Evolutionary conservation across 441 rosid species (phyloP).

Genomic region (Capsella rubella): DNA sequence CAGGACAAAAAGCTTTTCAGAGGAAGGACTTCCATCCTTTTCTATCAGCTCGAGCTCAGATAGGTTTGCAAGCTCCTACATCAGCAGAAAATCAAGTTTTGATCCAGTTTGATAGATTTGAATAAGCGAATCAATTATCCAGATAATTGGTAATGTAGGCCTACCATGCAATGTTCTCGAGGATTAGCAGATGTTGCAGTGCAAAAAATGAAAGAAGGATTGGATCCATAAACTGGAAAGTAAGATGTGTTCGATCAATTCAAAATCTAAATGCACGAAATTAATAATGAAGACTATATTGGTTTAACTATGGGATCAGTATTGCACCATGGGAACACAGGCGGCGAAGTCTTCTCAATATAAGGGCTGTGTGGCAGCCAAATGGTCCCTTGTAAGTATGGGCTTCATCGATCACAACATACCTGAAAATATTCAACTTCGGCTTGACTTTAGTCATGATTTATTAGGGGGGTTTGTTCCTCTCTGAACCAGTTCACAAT

Average conservation of each 20-base stretch:
- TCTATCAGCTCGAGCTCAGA: constrained; percentile 77
- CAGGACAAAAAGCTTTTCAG: constrained; percentile 77
- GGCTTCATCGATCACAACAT: constrained; percentile 93
- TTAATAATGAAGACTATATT: constrained; percentile 11
- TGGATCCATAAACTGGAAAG: constrained; percentile 76
- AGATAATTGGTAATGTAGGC: constrained; percentile 38
- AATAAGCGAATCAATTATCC: constrained; percentile 13
- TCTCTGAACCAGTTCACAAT: constrained; percentile 17
- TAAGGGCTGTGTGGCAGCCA: constrained; percentile 96
- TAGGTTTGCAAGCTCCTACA: constrained; percentile 91
- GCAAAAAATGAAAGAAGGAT: constrained; percentile 86
- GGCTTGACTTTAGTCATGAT: not conserved
- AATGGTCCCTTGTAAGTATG: constrained; percentile 96
- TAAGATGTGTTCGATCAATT: constrained; percentile 30
- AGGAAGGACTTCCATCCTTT: constrained; percentile 91
- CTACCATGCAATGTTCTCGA: constrained; percentile 92
- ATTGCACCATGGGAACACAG: constrained; percentile 84
- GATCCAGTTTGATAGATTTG: not conserved
- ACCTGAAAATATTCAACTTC: constrained; percentile 52
- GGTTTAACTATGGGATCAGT: constrained; percentile 26
- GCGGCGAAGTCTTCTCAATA: constrained; percentile 90
- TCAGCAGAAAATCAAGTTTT: constrained; percentile 42
- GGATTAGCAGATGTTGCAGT: constrained; percentile 99
- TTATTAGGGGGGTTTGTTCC: constrained; percentile 11
- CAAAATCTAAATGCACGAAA: not conserved